Percentiles rank a stretch among this genome's conserved stretches.
These are phyloP conservation scores for Nicotiana rustica DNA, from an alignment of 305 asterid species.

Conservation along the genomic window DNA sequence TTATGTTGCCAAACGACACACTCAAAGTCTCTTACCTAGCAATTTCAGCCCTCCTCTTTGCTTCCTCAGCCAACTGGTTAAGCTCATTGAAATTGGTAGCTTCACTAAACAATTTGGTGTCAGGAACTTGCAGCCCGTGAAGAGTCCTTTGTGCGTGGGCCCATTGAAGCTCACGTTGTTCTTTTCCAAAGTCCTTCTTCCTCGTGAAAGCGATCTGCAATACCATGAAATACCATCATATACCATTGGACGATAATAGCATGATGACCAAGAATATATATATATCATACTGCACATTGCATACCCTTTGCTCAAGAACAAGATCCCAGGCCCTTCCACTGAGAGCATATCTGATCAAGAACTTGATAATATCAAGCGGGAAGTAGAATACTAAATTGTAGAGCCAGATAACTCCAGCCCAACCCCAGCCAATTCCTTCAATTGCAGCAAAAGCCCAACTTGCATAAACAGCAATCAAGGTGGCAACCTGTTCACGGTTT, in stretches of 20 bases:
- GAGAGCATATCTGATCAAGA: slow-evolving; percentile 79
- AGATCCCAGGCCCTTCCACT: slow-evolving; percentile 99
- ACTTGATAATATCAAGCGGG: slow-evolving; percentile 91
- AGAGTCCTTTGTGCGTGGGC: slow-evolving; percentile 99
- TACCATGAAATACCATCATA: slow-evolving; percentile 25
- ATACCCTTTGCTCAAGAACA: slow-evolving; percentile 94
- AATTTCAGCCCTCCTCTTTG: slow-evolving; percentile 94
- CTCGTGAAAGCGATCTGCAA: slow-evolving; percentile 94
- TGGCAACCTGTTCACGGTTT: slow-evolving; percentile 68
- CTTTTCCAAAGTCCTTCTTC: slow-evolving; percentile 95
- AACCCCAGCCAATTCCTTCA: slow-evolving; percentile 99
- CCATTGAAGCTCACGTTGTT: slow-evolving; percentile 97
- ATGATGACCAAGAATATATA: not conserved
- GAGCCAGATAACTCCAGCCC: slow-evolving; percentile 99
- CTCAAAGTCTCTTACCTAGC: slow-evolving; percentile 68
- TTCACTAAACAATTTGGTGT: slow-evolving; percentile 85
- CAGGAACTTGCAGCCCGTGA: slow-evolving; percentile 96
- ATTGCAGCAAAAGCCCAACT: slow-evolving; percentile 97
- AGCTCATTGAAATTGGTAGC: slow-evolving; percentile 83
- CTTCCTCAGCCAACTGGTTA: slow-evolving; percentile 99
- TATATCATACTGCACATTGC: not conserved
- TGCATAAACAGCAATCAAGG: slow-evolving; percentile 94
- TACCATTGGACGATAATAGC: not conserved
- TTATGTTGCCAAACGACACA: not conserved
- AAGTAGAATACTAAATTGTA: slow-evolving; percentile 81